phyloP scores from a whole-genome alignment of 2,329 filamentous ascomycete species.

The Aureobasidium pullulans region DNA sequence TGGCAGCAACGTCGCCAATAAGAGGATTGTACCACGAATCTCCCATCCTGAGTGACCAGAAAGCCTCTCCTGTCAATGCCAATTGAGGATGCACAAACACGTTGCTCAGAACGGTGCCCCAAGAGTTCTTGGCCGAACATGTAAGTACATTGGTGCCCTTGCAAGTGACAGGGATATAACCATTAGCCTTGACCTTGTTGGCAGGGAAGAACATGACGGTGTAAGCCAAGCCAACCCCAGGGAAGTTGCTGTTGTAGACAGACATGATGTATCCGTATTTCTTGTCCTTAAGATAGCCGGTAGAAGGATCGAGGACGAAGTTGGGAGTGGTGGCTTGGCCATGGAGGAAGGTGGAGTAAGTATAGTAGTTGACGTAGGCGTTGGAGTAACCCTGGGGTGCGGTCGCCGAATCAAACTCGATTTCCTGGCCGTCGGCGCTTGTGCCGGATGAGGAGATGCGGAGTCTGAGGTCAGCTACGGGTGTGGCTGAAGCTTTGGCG shows the following conservation, averaged over 20 bases:
- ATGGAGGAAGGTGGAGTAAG: neutral
- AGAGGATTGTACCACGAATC: neutral
- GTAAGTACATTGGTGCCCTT: neutral
- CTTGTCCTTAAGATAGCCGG: neutral
- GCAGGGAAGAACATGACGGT: conserved; percentile 3
- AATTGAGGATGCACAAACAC: neutral
- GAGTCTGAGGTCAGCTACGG: neutral
- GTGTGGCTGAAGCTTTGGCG: neutral
- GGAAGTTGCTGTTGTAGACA: neutral
- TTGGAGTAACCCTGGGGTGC: neutral
- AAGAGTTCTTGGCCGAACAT: neutral
- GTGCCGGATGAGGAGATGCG: neutral
- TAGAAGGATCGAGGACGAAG: neutral
- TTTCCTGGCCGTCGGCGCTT: neutral
- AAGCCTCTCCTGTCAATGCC: neutral
- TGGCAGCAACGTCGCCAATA: neutral
- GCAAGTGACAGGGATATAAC: neutral
- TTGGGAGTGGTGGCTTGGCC: neutral
- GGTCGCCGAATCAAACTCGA: neutral
- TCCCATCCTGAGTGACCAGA: neutral
- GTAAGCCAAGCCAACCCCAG: neutral
- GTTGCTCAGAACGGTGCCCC: neutral
- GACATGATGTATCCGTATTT: conserved; percentile 5
- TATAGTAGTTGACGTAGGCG: neutral
- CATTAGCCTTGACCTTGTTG: neutral